Evolutionary conservation across 1,284 basidiomycete species (phyloP).

Genomic region (Thecaphora frezii): DNA sequence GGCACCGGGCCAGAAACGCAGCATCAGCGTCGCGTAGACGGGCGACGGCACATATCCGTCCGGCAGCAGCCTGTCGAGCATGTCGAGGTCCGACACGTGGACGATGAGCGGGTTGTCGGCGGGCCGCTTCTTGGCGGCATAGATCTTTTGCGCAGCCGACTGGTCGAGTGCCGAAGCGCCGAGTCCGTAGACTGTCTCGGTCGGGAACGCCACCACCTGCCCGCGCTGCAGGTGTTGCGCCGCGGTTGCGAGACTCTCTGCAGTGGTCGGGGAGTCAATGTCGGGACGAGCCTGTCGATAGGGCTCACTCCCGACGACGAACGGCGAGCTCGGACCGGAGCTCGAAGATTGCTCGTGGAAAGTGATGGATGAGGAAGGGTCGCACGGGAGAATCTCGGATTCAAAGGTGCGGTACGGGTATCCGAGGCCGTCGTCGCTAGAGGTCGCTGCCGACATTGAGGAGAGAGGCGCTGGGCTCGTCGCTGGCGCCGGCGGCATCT

Average conservation of each 20-base stretch:
- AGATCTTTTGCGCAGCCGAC: conserved; percentile 72
- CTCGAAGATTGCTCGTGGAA: conserved; percentile 9
- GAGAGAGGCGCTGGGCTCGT: too few relatives aligned
- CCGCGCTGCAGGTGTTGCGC: conserved; percentile 44
- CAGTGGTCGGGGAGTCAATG: conserved; percentile 28
- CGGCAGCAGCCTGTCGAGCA: conserved; percentile 69
- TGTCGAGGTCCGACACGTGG: conserved; percentile 81
- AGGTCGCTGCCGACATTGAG: too few relatives aligned
- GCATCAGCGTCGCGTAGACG: conserved; percentile 62
- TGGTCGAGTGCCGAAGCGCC: conserved; percentile 75
- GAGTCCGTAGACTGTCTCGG: conserved; percentile 97
- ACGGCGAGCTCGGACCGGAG: conserved; percentile 4
- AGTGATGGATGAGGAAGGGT: conserved; percentile 6
- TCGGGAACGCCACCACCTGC: conserved; percentile 80
- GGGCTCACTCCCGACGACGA: conserved; percentile 9
- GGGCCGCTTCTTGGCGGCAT: conserved; percentile 86
- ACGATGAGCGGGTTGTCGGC: conserved; percentile 97
- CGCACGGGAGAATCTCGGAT: conserved; percentile 25
- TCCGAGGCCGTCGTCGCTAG: too few relatives aligned
- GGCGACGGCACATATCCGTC: conserved; percentile 15
- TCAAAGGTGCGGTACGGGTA: conserved; percentile 34
- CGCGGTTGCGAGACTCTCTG: conserved; percentile 41
- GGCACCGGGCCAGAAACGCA: conserved; percentile 91
- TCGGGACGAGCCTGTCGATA: conserved; percentile 7
- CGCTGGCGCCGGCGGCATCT: too few relatives aligned